phyloP scores from a whole-genome alignment of 208 protist genomes.

The Trichomonas vaginalis region DNA sequence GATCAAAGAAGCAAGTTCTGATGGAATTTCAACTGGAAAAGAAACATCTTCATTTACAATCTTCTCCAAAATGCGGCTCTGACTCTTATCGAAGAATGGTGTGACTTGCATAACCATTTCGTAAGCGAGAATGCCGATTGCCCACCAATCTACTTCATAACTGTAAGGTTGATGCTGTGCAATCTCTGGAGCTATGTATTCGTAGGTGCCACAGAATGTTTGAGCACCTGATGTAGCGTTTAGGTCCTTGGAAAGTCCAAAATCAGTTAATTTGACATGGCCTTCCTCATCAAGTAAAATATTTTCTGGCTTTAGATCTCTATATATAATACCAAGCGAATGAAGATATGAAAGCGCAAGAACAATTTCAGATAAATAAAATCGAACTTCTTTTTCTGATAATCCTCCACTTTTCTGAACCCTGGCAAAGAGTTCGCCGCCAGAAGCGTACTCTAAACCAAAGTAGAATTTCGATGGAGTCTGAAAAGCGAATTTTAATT shows the following conservation, averaged over 20 bases:
- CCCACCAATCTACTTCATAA: background rate
- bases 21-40: background rate
- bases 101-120: background rate
- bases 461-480: slow-evolving; percentile 48
- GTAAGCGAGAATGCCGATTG: slow-evolving; percentile 9
- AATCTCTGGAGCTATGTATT: slow-evolving; percentile 12
- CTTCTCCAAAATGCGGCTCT: background rate
- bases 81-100: slow-evolving; percentile 6
- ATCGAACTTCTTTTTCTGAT: slow-evolving; percentile 29
- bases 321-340: slow-evolving; percentile 40
- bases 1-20: background rate
- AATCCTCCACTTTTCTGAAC: slow-evolving; percentile 40
- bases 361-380: slow-evolving; percentile 48
- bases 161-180: background rate
- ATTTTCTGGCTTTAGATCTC: slow-evolving; percentile 51
- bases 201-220: slow-evolving; percentile 11
- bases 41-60: background rate
- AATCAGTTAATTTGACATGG: slow-evolving; percentile 40
- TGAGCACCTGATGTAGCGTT: slow-evolving; percentile 17
- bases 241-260: slow-evolving; percentile 37
- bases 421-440: slow-evolving; percentile 57
- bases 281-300: slow-evolving; percentile 42
- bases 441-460: slow-evolving; percentile 45
- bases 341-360: slow-evolving; percentile 45
- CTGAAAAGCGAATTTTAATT: slow-evolving; percentile 49